Base-by-base conservation (phyloP, 306 rosid genomes). In the Hippophae tibetana region DNA sequence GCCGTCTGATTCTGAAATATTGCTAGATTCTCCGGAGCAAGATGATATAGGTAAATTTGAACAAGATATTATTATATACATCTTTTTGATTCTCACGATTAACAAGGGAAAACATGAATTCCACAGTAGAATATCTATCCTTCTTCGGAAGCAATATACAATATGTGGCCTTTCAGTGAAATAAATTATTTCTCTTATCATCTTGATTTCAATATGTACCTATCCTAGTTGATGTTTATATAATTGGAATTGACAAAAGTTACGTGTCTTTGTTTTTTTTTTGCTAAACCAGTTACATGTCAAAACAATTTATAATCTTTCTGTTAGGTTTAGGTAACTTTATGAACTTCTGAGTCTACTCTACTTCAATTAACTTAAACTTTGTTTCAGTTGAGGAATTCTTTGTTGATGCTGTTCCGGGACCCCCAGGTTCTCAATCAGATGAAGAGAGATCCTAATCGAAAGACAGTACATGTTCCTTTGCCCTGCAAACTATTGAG, bases 1-100 rank as follows among this genome's bases (percentile, higher is more conserved):
- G 69, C 89, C 88, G 9, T 93, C 95, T 11, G 97, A 88, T 76
- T 86, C 97, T 13, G 99, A 93, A 65, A 84, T 92, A 61, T 82
- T 88, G 74, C 87, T 88, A 6, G 94, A 92, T 64, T 92, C 99
- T 52, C 87, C 97, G 3, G 96, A 88, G 69, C 96, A 82, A 79
- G 93, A 88, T 50, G 99, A 84, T 77, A 81, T 93, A 80, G 99
- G 97, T 88, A 81, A 18, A 72, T 69, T 63, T 44, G 41, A 25
- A 47, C 59, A 41, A 14, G 48, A 40, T 40, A 11, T 8, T 45
- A 54, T 55, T 38, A 18, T 18, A 18, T 47, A n/a, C 7, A 18
- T 46, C 61, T 44, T 11, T 8, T 6, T 52, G 52, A 49, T 50
- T 59, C 55, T 52, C 50, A 54, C 41, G 62, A 65, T 65, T 47